Percentiles rank a stretch among this genome's conserved stretches.
phyloP scores from a whole-genome alignment of 345 rosid species.

The Dimocarpus longan region DNA sequence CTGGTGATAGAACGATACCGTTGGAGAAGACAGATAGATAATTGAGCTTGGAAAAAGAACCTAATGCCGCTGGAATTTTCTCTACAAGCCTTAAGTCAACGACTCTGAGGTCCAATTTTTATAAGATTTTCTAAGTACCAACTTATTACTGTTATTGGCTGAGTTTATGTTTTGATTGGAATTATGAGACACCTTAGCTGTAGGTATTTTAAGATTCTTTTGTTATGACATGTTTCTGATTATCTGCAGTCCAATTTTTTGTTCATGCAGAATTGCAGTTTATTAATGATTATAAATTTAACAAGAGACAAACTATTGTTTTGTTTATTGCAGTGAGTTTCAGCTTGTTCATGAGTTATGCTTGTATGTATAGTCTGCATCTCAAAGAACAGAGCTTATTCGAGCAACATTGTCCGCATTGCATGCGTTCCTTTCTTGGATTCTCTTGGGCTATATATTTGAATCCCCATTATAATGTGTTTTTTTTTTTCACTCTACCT shows the following conservation, averaged over 20 bases:
- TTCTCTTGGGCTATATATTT: slow-evolving; percentile 97
- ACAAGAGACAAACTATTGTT: neutral
- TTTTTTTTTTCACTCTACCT: neutral
- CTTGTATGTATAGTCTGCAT: slow-evolving; percentile 92
- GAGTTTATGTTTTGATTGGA: neutral
- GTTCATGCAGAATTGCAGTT: neutral
- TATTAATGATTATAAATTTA: slow-evolving; percentile 4
- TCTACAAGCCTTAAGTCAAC: too few relatives aligned
- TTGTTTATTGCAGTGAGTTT: slow-evolving; percentile 78
- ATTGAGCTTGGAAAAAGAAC: too few relatives aligned
- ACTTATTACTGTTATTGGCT: neutral
- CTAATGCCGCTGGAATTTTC: too few relatives aligned
- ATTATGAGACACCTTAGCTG: neutral
- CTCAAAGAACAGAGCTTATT: slow-evolving; percentile 94
- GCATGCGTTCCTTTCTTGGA: slow-evolving; percentile 99
- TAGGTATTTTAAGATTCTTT: neutral
- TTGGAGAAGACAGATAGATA: too few relatives aligned
- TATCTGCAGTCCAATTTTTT: neutral
- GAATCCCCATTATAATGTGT: slow-evolving; percentile 87
- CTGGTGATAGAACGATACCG: too few relatives aligned
- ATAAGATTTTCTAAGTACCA: neutral
- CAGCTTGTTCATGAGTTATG: slow-evolving; percentile 98
- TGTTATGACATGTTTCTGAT: neutral
- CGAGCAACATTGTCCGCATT: slow-evolving; percentile 91
- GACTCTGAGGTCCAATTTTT: too few relatives aligned